These are phyloP conservation scores for Daedalea quercina DNA, from an alignment of 768 basidiomycete genomes.

Conservation along the genomic window DNA sequence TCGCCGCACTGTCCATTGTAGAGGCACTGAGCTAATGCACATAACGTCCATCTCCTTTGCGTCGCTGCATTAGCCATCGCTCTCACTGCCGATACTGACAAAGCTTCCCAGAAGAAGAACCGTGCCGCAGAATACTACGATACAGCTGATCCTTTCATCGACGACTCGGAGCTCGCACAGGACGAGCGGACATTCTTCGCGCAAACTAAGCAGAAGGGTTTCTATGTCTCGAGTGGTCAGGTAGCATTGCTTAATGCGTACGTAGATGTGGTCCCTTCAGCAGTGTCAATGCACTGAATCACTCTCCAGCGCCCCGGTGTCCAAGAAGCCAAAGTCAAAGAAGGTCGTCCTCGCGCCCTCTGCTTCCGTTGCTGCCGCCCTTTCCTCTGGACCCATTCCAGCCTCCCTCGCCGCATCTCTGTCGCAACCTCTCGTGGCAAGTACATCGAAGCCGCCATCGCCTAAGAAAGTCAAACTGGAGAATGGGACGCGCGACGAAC, in stretches of 20 bases:
- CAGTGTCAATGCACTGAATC: too few relatives aligned
- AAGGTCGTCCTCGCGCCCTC: slow-evolving; percentile 32
- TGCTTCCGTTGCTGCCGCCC: slow-evolving; percentile 21
- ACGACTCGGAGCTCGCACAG: slow-evolving; percentile 88
- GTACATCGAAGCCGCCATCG: slow-evolving; percentile 1
- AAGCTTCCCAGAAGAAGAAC: slow-evolving; percentile 26
- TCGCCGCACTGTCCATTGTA: too few relatives aligned
- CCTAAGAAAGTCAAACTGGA: slow-evolving; percentile 26
- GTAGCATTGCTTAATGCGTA: slow-evolving; percentile 77
- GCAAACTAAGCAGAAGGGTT: slow-evolving; percentile 87
- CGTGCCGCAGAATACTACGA: slow-evolving; percentile 82
- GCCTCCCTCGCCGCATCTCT: slow-evolving; percentile 8
- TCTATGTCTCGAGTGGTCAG: slow-evolving; percentile 86
- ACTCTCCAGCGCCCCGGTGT: too few relatives aligned
- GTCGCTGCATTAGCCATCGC: neutral
- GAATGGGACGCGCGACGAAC: slow-evolving; percentile 42
- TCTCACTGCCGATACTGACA: neutral
- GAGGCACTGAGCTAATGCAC: too few relatives aligned
- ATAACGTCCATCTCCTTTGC: too few relatives aligned
- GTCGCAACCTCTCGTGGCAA: slow-evolving; percentile 7
- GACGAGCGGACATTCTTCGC: slow-evolving; percentile 90
- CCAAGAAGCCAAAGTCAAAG: slow-evolving; percentile 66
- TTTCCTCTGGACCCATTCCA: slow-evolving; percentile 15
- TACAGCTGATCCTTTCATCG: slow-evolving; percentile 88
- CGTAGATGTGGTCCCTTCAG: too few relatives aligned